Base-by-base conservation (phyloP, 345 rosid genomes). In the Pistacia vera region DNA sequence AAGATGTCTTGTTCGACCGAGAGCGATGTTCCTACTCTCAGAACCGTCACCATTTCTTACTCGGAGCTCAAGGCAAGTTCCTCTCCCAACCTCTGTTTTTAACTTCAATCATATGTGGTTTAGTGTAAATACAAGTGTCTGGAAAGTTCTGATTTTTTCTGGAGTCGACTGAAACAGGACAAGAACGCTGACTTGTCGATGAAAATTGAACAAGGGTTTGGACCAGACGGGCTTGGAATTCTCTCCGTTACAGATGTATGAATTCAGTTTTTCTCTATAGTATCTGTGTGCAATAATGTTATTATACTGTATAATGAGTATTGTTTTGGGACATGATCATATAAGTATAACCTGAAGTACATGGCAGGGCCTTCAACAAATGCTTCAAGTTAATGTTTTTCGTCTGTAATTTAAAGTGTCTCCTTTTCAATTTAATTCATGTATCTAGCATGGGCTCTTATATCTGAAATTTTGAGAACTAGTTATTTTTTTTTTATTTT, bases 151-250 rank as follows among this genome's bases (percentile, higher is more conserved):
- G 14, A 20, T 33, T 55, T 4, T 66, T 52, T 17, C 75, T 36
- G 58, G 35, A 61, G 71, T 62, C 75, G 73, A 54, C 62, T 78
- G 78, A 28, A 75, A 79, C 76, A 91, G 98, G 94, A 95, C 80
- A 87, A 69, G 79, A 66, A 73, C 56, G 79, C 82, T 65, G 92
- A 91, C 78, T 82, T 93, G 75, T 90, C 98, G 16, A 52, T 11
- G 72, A 90, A 87, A 88, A 95, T 95, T 73, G 94, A 89, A 80
- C 78, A 88, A 82, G 99, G 94, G 46, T 89, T 95, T 64, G 98
- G 99, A 85, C 91, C 94, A 17, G 84, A 86, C 57, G 99, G 96
- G 51, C 90, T 93, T 36, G 99, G 99, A 63, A 93, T 95, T 72
- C 81, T 95, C 55, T 84, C 97, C 18, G 77, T 95, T 74, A 82